Conservation (phyloP, 768 basidiomycete species). For the Russula olivacea region DNA sequence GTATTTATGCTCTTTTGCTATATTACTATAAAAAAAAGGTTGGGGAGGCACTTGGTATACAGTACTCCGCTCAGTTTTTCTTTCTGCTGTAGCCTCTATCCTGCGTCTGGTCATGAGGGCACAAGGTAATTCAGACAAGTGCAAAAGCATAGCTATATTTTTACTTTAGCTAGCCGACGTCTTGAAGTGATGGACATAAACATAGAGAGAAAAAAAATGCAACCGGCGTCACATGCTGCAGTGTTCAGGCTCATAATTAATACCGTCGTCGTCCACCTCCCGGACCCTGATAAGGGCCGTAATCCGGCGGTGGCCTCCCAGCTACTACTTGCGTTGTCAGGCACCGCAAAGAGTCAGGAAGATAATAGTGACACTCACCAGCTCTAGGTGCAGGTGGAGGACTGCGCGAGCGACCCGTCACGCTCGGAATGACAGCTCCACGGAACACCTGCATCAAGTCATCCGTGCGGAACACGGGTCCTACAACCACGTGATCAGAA, state of each 20-base stretch:
- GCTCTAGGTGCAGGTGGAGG: constrained; percentile 44
- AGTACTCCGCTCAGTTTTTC: not conserved
- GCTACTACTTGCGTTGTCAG: constrained; percentile 33
- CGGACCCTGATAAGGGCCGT: constrained; percentile 82
- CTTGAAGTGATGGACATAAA: not conserved
- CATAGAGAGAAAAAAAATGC: not conserved
- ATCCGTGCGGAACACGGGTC: constrained; percentile 85
- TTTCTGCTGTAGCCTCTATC: not conserved
- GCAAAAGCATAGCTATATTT: constrained; percentile 12
- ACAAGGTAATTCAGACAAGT: not conserved
- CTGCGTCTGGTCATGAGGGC: not conserved
- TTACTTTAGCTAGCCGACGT: constrained; percentile 9
- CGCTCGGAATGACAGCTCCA: constrained; percentile 74
- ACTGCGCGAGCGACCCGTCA: constrained; percentile 42
- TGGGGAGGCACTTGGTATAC: not conserved
- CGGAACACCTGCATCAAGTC: constrained; percentile 83
- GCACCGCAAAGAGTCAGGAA: not conserved
- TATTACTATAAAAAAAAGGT: not conserved
- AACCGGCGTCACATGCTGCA: not conserved
- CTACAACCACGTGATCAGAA: constrained; percentile 36
- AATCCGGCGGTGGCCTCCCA: constrained; percentile 81
- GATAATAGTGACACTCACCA: constrained; percentile 32
- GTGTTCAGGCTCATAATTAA: constrained; percentile 1
- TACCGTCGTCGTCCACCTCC: constrained; percentile 28
- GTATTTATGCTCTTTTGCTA: not conserved